Evolutionary conservation across 164 flowering plant species (phyloP), one percentile per base, ranked within the genome.

Genomic region (Dillenia turbinata): DNA sequence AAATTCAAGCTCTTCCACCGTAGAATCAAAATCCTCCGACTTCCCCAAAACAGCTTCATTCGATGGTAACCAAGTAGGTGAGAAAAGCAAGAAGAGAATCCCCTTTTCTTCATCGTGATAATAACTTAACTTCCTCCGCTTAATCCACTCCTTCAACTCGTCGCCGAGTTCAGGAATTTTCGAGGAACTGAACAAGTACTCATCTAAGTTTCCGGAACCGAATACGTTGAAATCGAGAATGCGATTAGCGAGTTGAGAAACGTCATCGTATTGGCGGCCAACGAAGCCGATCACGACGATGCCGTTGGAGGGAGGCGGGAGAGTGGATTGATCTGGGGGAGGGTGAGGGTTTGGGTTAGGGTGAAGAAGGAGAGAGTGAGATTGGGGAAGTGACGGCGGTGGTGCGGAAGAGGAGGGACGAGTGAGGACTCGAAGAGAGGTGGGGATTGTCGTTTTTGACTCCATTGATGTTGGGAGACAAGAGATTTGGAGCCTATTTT

Each of bases 231-330:
- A 72, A 69, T 90, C 93, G 22, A 90, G 62, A 17, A 88, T 73
- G 61, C 87, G 76, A 73, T 90, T 90, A 54, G 86, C 72, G 57
- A 92, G 69, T 26, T 84, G 86, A 33, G 84, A 47, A 1, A 83
- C 72, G 54, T 81, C 79, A 40, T 70, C 75, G 54, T 77, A 65
- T 33, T 83, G 72, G 44, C 73, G 70, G 33, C 87, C 84, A 15
- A 92, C 67, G 67, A 92, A 83, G 3, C 98, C 96, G 2, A 90
- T 90, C 24, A 88, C 98, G 3, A 87, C 86, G 53, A 88, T 86
- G 66, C 90, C 86, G 12, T 79, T 79, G 13, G 59, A 52, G 11
- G 69, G 74, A 45, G 81, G 57, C 0, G 58, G 70, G 1, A 78
- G 59, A 6, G 63, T 33, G 0, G 78, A 56, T 26, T 65, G 61